These are phyloP conservation scores for Knufia fluminis DNA, from an alignment of 2,329 filamentous ascomycete species.

Conservation along the genomic window DNA sequence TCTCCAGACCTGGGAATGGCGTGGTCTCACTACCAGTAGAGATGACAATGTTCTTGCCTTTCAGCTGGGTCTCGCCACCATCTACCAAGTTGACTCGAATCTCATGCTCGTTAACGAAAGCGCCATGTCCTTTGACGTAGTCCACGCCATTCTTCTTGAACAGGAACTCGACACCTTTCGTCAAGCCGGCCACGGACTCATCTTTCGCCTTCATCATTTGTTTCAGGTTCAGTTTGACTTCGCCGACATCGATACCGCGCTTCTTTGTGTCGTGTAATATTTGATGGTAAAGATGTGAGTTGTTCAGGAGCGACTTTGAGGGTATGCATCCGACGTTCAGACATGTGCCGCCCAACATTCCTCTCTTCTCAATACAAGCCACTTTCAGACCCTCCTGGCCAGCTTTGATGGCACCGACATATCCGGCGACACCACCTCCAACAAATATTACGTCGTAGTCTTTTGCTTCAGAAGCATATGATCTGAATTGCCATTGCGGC, in stretches of 20 bases:
- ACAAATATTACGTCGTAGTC: constrained; percentile 97
- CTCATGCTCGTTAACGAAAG: constrained; percentile 82
- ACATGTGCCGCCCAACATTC: constrained; percentile 88
- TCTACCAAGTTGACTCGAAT: constrained; percentile 84
- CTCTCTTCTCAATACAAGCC: constrained; percentile 96
- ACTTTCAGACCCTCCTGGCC: constrained; percentile 97
- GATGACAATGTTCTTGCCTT: constrained; percentile 96
- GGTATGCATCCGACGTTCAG: constrained; percentile 99
- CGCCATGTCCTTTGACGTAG: constrained; percentile 87
- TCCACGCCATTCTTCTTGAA: constrained; percentile 99
- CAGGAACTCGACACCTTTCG: constrained; percentile 95
- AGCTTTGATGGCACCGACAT: constrained; percentile 98
- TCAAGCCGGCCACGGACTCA: constrained; percentile 74
- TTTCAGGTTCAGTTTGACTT: constrained; percentile 89
- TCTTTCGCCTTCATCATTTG: constrained; percentile 99
- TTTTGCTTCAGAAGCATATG: constrained; percentile 44
- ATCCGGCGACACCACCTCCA: constrained; percentile 94
- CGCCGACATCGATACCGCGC: constrained; percentile 92
- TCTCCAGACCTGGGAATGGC: constrained; percentile 87
- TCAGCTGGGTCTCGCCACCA: constrained; percentile 77
- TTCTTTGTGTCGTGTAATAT: constrained; percentile 94
- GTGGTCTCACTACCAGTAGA: constrained; percentile 93
- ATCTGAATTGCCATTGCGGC: constrained; percentile 22
- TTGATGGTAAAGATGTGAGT: constrained; percentile 96
- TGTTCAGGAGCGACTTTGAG: constrained; percentile 98